These are phyloP conservation scores for Teratosphaeriaceae sp. DNA, from an alignment of 2,329 filamentous ascomycete genomes.

Conservation along the genomic window DNA sequence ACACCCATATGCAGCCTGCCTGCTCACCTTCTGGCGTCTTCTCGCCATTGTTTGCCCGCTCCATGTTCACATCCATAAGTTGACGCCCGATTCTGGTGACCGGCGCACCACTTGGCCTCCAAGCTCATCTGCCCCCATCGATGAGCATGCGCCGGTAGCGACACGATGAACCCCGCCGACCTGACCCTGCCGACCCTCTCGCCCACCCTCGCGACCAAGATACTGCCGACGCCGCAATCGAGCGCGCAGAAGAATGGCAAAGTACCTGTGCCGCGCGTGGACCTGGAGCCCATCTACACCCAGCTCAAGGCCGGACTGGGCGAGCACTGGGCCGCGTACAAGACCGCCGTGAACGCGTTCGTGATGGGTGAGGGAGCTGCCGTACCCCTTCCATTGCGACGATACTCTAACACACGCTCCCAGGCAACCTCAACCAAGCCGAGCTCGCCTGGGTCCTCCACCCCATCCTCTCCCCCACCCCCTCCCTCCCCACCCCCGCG, in stretches of 20 bases:
- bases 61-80: too few relatives aligned
- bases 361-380: conserved; percentile 42
- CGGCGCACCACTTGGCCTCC: too few relatives aligned
- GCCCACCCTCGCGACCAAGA: conserved; percentile 23
- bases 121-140: too few relatives aligned
- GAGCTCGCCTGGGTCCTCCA: conserved; percentile 53
- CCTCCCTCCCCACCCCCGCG: conserved; percentile 28
- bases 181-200: conserved; percentile 20
- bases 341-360: conserved; percentile 51
- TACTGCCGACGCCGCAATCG: conserved; percentile 15
- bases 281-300: conserved; percentile 57
- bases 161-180: conserved; percentile 30
- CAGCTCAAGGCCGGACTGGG: conserved; percentile 54
- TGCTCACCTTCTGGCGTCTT: too few relatives aligned
- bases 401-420: neutral
- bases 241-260: conserved; percentile 39
- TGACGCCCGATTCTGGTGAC: too few relatives aligned
- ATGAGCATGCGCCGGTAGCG: too few relatives aligned
- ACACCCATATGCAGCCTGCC: too few relatives aligned
- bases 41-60: too few relatives aligned
- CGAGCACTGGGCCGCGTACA: conserved; percentile 55
- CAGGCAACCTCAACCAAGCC: conserved; percentile 52
- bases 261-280: conserved; percentile 52
- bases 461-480: conserved; percentile 47
- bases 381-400: neutral